Base-by-base conservation (phyloP, 257 asterid genomes). In the Oldenlandia corymbosa region DNA sequence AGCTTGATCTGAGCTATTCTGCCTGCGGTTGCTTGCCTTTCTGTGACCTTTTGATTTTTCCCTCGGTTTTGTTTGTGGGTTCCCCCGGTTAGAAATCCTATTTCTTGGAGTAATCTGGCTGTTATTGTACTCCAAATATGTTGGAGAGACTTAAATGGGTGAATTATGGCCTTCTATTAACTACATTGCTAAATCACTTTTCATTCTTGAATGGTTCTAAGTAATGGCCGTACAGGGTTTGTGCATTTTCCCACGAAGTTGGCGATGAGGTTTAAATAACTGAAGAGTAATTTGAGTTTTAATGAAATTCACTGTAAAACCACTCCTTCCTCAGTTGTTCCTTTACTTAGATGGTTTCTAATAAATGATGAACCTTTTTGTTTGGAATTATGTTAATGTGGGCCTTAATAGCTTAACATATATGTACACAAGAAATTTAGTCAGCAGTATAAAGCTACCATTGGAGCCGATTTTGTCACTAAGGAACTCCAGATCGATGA, bases 401-500 rank as follows among this genome's bases (percentile, higher is more conserved):
- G 70, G 64, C 77, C 62, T 87, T 82, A 75, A 83, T 82, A 45
- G 65, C 56, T 67, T 27, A 55, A 64, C 67, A 90, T 96, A 81
- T 93, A 90, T 76, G 97, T 90, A 1, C 93, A 87, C 70, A 93
- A 93, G 88, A 93, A 82, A 81, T 93, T 85, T 75, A 93, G 96
- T 60, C 95, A 90, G 79, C 97, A 90, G 84, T 93, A 90, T 65
- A 93, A 90, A 76, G 97, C 99, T 51, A 93, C 99, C 9, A 93
- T 93, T 67, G 99, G 99, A 75, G 99, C 99, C 57, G 99, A 93
- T 84, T 93, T 93, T 69, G 95, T 93, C 57, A 93, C 99, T 3
- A 93, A 87, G 82, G 99, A 93, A 65, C 88, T 93, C 73, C 95
- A 82, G 60, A 85, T 90, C 52, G 97, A 93, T 37, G 99, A 90